phyloP scores from a whole-genome alignment of 23 red algal species.

The Gracilaria domingensis region DNA sequence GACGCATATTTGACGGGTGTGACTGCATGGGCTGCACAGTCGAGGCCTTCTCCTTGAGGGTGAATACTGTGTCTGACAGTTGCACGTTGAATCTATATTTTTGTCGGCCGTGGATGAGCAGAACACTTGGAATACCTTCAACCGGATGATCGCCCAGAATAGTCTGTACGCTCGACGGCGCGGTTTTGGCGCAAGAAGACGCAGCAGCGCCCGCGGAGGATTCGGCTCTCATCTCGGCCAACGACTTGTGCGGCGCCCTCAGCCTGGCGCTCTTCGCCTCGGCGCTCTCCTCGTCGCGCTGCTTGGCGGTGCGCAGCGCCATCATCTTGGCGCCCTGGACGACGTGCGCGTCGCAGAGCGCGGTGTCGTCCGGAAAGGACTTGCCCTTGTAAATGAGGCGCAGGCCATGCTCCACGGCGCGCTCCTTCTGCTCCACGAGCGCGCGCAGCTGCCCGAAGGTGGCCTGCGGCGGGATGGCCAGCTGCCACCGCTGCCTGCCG shows the following conservation, averaged over 20 bases:
- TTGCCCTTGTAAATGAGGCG: conserved; percentile 30
- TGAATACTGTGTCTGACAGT: conserved; percentile 4
- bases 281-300: neutral
- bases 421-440: neutral
- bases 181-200: neutral
- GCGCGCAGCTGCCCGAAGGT: conserved; percentile 6
- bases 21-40: neutral
- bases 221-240: neutral
- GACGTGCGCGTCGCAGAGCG: neutral
- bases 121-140: neutral
- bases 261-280: neutral
- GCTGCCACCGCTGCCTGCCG: neutral
- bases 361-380: neutral
- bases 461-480: neutral
- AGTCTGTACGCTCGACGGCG: neutral
- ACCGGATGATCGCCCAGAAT: conserved; percentile 16
- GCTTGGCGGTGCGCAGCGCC: conserved; percentile 19
- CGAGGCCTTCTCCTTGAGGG: neutral
- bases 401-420: neutral
- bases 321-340: conserved; percentile 26
- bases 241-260: neutral
- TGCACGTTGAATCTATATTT: conserved; percentile 15
- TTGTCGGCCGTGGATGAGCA: neutral
- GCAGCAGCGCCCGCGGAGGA: neutral
- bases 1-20: neutral